A percentile compares a stretch with the other conserved stretches of the same genome.
Evolutionary conservation across 768 basidiomycete genomes (phyloP).

Genomic region (Termitomyces titanicus): DNA sequence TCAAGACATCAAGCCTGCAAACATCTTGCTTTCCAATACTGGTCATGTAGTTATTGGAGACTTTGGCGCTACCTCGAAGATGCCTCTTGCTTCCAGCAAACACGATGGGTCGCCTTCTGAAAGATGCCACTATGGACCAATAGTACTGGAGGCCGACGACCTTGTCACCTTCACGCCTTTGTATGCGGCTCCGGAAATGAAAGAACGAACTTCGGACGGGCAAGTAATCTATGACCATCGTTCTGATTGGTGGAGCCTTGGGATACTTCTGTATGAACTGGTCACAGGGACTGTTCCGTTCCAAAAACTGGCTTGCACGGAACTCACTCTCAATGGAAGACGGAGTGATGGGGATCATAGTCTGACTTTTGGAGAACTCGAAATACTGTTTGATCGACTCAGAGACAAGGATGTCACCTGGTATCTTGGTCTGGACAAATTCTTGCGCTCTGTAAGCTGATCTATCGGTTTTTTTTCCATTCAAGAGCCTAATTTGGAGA

Average conservation of each 20-base stretch:
- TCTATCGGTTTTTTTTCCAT: background rate
- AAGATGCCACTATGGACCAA: conserved; percentile 5
- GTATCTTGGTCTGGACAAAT: conserved; percentile 14
- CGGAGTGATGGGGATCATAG: conserved; percentile 20
- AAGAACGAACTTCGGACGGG: conserved; percentile 20
- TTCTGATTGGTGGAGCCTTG: conserved; percentile 36
- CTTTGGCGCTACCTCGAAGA: conserved; percentile 49
- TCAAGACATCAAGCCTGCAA: conserved; percentile 66
- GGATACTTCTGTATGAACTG: conserved; percentile 28
- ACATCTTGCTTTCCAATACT: conserved; percentile 49
- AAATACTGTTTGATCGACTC: conserved; percentile 11
- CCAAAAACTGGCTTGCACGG: background rate
- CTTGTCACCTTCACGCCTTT: conserved; percentile 28
- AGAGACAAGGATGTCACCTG: background rate
- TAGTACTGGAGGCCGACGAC: conserved; percentile 21
- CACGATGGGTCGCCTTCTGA: background rate
- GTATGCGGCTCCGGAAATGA: conserved; percentile 33
- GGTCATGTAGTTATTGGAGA: conserved; percentile 57
- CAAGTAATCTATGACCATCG: conserved; percentile 27
- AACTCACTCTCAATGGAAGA: background rate
- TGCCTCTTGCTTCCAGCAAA: conserved; percentile 12
- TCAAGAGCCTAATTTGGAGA: background rate
- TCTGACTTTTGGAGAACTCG: conserved; percentile 20
- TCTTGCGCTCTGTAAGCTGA: conserved; percentile 23
- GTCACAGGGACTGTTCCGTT: conserved; percentile 25